Percentiles rank a stretch among this genome's conserved stretches.
Conservation (phyloP, 805 yeast species). For the Pichia phayaonensis region DNA sequence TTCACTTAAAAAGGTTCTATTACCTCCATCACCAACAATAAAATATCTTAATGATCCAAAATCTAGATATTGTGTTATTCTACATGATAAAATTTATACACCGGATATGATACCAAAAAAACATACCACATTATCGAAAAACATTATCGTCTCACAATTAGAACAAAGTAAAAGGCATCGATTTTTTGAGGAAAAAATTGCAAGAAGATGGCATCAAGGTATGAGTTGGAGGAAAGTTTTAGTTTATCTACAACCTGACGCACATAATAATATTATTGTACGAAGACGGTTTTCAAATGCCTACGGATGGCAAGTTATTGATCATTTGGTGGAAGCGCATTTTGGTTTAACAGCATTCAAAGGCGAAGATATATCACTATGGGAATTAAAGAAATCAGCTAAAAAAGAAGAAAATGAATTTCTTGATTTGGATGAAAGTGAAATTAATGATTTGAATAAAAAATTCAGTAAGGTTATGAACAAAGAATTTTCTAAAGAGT, state of each 20-base stretch:
- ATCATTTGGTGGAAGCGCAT: constrained; percentile 67
- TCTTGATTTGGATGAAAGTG: constrained; percentile 8
- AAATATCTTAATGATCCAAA: constrained; percentile 63
- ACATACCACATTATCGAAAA: constrained; percentile 24
- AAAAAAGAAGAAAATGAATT: constrained; percentile 9
- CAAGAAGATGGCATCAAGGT: constrained; percentile 77
- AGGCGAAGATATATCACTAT: constrained; percentile 20
- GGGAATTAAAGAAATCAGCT: constrained; percentile 13
- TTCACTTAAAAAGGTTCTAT: constrained; percentile 66
- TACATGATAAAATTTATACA: constrained; percentile 77
- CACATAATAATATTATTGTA: constrained; percentile 89
- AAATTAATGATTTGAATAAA: constrained; percentile 14
- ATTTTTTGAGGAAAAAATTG: constrained; percentile 67
- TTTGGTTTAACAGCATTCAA: constrained; percentile 30
- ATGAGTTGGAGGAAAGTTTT: constrained; percentile 89
- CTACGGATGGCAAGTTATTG: constrained; percentile 91
- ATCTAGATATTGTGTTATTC: constrained; percentile 50
- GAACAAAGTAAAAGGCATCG: constrained; percentile 31
- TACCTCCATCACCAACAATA: constrained; percentile 74
- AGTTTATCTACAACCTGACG: constrained; percentile 82
- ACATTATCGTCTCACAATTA: constrained; percentile 18
- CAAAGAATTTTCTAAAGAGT: constrained; percentile 29
- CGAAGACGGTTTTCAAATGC: constrained; percentile 86
- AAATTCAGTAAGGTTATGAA: constrained; percentile 21
- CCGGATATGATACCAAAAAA: constrained; percentile 41